Base-by-base conservation (phyloP, 2,329 filamentous ascomycete genomes). In the Thielaviopsis punctulata region DNA sequence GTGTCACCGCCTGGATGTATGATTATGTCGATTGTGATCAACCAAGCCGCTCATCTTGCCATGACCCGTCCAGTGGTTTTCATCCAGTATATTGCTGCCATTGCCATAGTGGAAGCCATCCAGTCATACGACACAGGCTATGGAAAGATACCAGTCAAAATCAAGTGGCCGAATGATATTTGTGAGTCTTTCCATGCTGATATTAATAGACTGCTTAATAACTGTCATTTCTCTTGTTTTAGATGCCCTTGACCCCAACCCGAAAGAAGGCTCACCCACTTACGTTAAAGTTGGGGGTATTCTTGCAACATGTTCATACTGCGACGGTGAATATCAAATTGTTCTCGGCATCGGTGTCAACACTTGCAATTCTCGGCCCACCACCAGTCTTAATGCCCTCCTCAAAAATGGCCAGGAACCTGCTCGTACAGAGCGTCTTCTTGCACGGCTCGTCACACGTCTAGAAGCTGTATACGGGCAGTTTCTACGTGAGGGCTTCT, bases 121-220 rank as follows among this genome's bases (percentile, higher is more conserved):
- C 82, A 85, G 57, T 75, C 73, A 23, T 96, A 96, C 62, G 87
- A 82, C 48, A 66, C 67, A 2, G 86, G 82, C 7, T 96, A 93
- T 64, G 72, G 77, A 5, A 71, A 78, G 0, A 65, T 96, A 4
- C 85, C 86, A 0, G 74, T 98, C 41, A 88, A 85, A 63, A 68
- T 98, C 27, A 98, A 98, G 65, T 98, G 92, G 92, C 92, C 92
- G 10, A 98, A 98, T 61, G 92, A 98, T 62, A 86, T 98, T 52
- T 90, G 79, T 81, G 66, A 64, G 73, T 66, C 4, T 18, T 21
- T n/a, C 23, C 8, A 2, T 56, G 18, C 49, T 45, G 23, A 51
- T 15, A 25, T 69, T n/a, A 30, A 4, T 18, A 12, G 8, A 25
- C 21, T 3, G 19, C 33, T 33, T 43, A 9, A 27, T 44, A 45